Evolutionary conservation across 1,139 yeast genomes (phyloP).

Genomic region (Yamadazyma conglobata): DNA sequence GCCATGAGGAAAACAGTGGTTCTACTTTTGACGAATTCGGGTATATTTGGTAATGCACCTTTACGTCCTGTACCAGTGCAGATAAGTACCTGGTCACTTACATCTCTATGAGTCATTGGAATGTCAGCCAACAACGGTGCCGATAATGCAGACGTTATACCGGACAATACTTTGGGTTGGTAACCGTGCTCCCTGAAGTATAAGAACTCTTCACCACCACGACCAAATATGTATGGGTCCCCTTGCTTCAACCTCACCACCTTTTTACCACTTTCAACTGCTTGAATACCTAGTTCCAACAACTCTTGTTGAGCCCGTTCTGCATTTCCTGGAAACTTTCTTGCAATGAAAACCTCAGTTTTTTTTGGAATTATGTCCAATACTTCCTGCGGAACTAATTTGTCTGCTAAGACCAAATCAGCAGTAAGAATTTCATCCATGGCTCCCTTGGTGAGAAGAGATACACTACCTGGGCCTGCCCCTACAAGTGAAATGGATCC

Average conservation of each 20-base stretch:
- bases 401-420: slow-evolving; percentile 84
- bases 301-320: slow-evolving; percentile 90
- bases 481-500: slow-evolving; percentile 82
- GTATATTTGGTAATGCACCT: slow-evolving; percentile 77
- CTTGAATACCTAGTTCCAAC: slow-evolving; percentile 63
- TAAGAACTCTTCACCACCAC: slow-evolving; percentile 90
- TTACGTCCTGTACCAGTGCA: slow-evolving; percentile 95
- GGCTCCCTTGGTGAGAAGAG: slow-evolving; percentile 83
- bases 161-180: slow-evolving; percentile 75
- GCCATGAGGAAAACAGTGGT: slow-evolving; percentile 93
- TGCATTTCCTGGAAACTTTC: slow-evolving; percentile 96
- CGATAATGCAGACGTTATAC: slow-evolving; percentile 86
- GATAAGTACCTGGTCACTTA: slow-evolving; percentile 86
- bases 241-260: slow-evolving; percentile 95
- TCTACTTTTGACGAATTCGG: slow-evolving; percentile 66
- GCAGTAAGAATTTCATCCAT: slow-evolving; percentile 76
- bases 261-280: slow-evolving; percentile 59
- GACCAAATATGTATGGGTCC: slow-evolving; percentile 93
- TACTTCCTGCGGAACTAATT: slow-evolving; percentile 86
- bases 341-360: slow-evolving; percentile 79
- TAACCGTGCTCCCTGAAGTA: slow-evolving; percentile 68
- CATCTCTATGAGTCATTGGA: slow-evolving; percentile 90
- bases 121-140: slow-evolving; percentile 84
- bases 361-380: slow-evolving; percentile 71
- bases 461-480: slow-evolving; percentile 89